Evolutionary conservation across 495 filamentous ascomycete genomes (phyloP).

Genomic region (Xanthoparmelia taractica): DNA sequence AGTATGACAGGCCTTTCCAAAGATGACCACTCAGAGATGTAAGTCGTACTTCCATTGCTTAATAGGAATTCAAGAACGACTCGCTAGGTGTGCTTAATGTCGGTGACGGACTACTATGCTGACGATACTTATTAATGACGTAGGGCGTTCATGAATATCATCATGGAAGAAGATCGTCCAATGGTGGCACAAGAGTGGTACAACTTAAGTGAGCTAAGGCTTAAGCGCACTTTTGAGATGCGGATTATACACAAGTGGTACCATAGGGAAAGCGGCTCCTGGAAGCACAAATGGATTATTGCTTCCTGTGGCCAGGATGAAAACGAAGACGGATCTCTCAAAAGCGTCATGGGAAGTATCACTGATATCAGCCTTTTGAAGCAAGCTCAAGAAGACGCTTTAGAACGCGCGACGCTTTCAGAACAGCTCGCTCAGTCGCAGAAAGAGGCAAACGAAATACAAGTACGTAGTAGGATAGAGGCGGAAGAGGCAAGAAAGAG

Average conservation of each 20-base stretch:
- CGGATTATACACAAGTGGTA: conserved; percentile 55
- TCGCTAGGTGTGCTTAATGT: not conserved
- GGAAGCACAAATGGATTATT: conserved; percentile 33
- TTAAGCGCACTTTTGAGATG: conserved; percentile 29
- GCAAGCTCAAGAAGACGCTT: conserved; percentile 40
- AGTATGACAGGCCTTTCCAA: not conserved
- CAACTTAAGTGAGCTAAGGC: conserved; percentile 19
- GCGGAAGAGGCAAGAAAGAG: conserved; percentile 57
- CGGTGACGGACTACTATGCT: not conserved
- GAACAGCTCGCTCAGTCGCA: not conserved
- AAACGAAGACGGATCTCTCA: conserved; percentile 46
- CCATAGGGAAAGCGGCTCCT: conserved; percentile 34
- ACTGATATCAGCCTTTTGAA: conserved; percentile 41
- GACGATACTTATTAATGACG: not conserved
- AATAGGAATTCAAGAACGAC: not conserved
- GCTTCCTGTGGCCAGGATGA: conserved; percentile 61
- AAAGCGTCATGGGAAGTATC: conserved; percentile 60
- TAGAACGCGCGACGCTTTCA: not conserved
- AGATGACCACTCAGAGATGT: not conserved
- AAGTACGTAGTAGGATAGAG: conserved; percentile 39
- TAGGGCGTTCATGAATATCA: not conserved
- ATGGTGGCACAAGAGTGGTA: not conserved
- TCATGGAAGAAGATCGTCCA: not conserved
- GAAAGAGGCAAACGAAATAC: not conserved
- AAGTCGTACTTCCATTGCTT: not conserved